phyloP scores from a whole-genome alignment of 1,139 yeast genomes.

The Geotrichum restrictum region DNA sequence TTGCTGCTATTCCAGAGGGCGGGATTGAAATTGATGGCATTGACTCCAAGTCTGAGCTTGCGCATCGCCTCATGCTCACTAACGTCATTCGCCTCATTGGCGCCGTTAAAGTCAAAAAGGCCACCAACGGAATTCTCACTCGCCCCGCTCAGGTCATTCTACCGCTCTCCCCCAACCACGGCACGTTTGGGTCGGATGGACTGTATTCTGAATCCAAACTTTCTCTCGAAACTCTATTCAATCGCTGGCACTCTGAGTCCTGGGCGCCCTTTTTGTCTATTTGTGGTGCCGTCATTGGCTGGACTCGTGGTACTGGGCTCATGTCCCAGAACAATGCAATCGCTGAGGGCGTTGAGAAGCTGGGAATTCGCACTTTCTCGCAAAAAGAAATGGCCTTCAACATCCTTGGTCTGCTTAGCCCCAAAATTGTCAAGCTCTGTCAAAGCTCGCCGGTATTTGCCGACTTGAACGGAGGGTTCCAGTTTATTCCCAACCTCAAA shows the following conservation, averaged over 20 bases:
- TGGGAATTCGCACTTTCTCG: constrained; percentile 95
- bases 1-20: constrained; percentile 95
- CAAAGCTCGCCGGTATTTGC: constrained; percentile 95
- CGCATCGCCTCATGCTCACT: constrained; percentile 97
- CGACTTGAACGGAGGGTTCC: constrained; percentile 97
- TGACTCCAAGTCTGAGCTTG: constrained; percentile 93
- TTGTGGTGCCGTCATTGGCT: constrained; percentile 97
- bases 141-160: constrained; percentile 97
- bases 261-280: constrained; percentile 93
- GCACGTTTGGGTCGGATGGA: constrained; percentile 97
- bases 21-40: constrained; percentile 92
- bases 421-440: constrained; percentile 77
- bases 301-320: constrained; percentile 99
- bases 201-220: constrained; percentile 95
- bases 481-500: constrained; percentile 85
- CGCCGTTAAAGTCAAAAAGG: constrained; percentile 78
- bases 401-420: constrained; percentile 87
- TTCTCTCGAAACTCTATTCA: constrained; percentile 89
- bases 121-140: constrained; percentile 53
- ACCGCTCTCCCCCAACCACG: constrained; percentile 97
- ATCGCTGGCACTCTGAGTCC: constrained; percentile 97
- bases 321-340: constrained; percentile 96
- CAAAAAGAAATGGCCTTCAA: constrained; percentile 99
- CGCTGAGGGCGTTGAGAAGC: constrained; percentile 93
- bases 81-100: constrained; percentile 90